Evolutionary conservation across 371 early-diverging fungal genomes (phyloP), one percentile per base, ranked within the genome.

Genomic region (Nematocida sp.): DNA sequence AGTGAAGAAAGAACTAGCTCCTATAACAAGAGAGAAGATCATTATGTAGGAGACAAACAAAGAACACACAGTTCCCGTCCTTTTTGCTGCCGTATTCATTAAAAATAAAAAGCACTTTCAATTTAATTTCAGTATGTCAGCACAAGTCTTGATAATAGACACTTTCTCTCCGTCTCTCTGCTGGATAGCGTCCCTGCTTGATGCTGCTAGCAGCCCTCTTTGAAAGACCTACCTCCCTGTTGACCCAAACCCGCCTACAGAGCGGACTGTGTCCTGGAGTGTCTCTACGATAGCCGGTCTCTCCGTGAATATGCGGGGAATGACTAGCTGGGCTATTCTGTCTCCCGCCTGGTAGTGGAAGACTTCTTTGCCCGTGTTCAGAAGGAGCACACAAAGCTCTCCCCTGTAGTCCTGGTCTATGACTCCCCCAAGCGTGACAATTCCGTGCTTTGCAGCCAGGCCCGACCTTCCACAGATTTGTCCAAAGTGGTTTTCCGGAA

Each of bases 391-490:
- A 41, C 52, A 67, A 34, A 83, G 50, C 25, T 81, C 83, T 15
- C 91, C 91, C 31, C 94, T 86, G 82, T 94, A 96, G 81, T 95
- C 96, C 13, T 86, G 84, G 79, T 96, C 96, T 78, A 96, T 87
- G 13, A 96, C 95, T 36, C 96, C 96, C 25, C 93, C 96, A 13
- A 91, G 93, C 19, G 87, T 87, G 79, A 95, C 93, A 45, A 96
- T 85, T 77, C 89, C 90, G 82, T 90, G 87, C 80, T 92, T 93
- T 40, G 90, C 85, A 0, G 94, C 91, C 53, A 95, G 85, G 0
- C 94, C 92, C 19, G 81, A 81, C 31, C 95, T 86, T 29, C 94
- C 93, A 0, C 94, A 93, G 5, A 96, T 89, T 76, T 95, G 89
- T 7, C 93, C 95, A 82, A 94, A 96, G 54, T 89, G 88, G 2